phyloP scores from a whole-genome alignment of 2,329 filamentous ascomycete species.

The Cercospora canescens region DNA sequence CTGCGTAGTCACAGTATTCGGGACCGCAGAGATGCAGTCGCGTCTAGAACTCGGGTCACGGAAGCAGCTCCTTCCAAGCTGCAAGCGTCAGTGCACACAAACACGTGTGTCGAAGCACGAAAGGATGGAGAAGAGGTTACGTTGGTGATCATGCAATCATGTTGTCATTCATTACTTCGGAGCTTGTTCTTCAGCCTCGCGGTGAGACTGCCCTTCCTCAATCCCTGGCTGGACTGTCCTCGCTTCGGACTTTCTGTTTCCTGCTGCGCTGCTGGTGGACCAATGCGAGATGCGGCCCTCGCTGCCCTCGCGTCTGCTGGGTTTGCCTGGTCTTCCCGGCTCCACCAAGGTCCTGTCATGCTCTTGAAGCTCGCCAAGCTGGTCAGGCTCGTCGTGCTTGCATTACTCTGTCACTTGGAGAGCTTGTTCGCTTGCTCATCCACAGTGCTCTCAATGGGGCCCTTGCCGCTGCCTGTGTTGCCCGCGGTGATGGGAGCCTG shows the following conservation, averaged over 20 bases:
- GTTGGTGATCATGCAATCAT: constrained; percentile 2
- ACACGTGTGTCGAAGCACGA: not conserved
- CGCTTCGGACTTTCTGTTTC: not conserved
- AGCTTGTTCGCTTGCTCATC: constrained; percentile 23
- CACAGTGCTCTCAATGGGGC: constrained; percentile 16
- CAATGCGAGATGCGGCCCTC: constrained; percentile 2
- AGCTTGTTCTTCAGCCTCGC: constrained; percentile 12
- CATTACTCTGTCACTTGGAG: constrained; percentile 18
- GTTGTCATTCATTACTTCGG: constrained; percentile 13
- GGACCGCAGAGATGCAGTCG: not conserved
- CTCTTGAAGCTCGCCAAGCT: constrained; percentile 11
- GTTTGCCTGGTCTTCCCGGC: constrained; percentile 6
- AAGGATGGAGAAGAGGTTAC: not conserved
- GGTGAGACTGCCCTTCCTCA: constrained; percentile 9
- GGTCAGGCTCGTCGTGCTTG: constrained; percentile 10
- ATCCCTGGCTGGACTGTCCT: constrained; percentile 3
- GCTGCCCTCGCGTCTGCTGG: constrained; percentile 11
- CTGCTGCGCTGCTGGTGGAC: not conserved
- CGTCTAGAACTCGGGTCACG: not conserved
- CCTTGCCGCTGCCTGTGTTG: constrained; percentile 20
- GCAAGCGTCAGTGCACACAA: not conserved
- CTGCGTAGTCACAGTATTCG: not conserved
- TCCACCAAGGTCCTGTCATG: constrained; percentile 11
- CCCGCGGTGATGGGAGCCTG: constrained; percentile 11
- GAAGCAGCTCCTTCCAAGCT: not conserved